Percentiles rank a stretch among this genome's conserved stretches.
Evolutionary conservation across 208 protist genomes (phyloP).

Genomic region (Novymonas esmeraldas): DNA sequence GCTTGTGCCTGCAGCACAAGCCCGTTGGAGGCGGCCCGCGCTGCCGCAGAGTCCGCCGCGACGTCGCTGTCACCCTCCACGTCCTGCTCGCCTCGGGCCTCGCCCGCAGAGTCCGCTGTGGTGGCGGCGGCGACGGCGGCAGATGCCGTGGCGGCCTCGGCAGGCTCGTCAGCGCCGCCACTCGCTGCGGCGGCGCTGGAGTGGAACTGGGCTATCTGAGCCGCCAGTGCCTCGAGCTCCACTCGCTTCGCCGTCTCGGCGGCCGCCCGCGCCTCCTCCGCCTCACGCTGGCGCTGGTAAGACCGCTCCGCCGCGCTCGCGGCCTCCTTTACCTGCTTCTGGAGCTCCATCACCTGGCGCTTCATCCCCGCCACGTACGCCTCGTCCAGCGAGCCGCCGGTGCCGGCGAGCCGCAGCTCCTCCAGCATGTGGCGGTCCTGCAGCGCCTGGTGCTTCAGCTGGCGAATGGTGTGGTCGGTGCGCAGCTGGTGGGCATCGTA

Average conservation of each 20-base stretch:
- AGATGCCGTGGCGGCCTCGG: not conserved
- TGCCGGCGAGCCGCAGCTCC: constrained; percentile 36
- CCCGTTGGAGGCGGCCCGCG: no score
- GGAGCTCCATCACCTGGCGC: constrained; percentile 28
- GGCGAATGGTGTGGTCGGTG: constrained; percentile 16
- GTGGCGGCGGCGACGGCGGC: not conserved
- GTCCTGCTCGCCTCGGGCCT: not conserved
- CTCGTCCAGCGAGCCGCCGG: constrained; percentile 34
- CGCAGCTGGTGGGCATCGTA: constrained; percentile 42
- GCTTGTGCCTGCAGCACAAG: constrained; percentile 5
- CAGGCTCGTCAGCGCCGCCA: not conserved
- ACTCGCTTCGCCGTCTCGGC: constrained; percentile 36
- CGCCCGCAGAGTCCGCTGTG: not conserved
- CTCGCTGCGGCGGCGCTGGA: not conserved
- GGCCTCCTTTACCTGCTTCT: constrained; percentile 25
- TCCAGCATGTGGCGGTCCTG: constrained; percentile 44
- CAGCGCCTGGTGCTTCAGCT: constrained; percentile 25
- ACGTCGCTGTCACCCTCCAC: not conserved
- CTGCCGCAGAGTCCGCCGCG: no score
- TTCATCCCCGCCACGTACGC: constrained; percentile 35
- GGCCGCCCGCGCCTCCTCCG: constrained; percentile 27
- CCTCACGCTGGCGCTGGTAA: constrained; percentile 44
- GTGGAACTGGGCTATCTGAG: constrained; percentile 25
- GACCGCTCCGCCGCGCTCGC: constrained; percentile 25
- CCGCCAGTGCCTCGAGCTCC: constrained; percentile 32